phyloP scores from a whole-genome alignment of 495 filamentous ascomycete species.

The Talaromyces proteolyticus region DNA sequence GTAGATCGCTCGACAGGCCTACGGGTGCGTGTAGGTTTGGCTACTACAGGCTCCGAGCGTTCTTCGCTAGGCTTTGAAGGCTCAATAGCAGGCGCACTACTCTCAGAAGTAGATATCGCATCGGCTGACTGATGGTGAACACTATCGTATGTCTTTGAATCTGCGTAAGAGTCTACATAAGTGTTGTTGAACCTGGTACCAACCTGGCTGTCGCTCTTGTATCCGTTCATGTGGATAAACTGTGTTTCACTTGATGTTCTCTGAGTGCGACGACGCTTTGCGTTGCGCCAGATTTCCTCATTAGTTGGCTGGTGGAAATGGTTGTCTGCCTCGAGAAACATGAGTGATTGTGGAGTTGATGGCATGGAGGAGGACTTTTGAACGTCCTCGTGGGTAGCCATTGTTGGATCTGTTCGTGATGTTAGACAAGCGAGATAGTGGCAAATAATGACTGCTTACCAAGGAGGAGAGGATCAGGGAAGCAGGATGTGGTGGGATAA shows the following conservation, averaged over 20 bases:
- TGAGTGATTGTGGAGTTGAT: slow-evolving; percentile 4
- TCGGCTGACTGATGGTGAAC: slow-evolving; percentile 1
- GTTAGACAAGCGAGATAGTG: neutral
- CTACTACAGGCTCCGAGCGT: neutral
- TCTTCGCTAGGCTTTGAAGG: slow-evolving; percentile 3
- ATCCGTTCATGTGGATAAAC: slow-evolving; percentile 8
- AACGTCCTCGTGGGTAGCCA: slow-evolving; percentile 5
- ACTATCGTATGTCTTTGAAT: slow-evolving; percentile 3
- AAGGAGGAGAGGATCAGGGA: neutral
- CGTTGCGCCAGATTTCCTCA: slow-evolving; percentile 4
- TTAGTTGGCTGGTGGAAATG: neutral
- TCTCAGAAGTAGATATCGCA: neutral
- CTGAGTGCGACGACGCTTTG: slow-evolving; percentile 21
- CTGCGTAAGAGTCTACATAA: slow-evolving; percentile 5
- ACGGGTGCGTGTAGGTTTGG: neutral
- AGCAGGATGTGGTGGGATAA: too few species aligned
- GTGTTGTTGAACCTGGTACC: slow-evolving; percentile 6
- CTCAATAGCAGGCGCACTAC: neutral
- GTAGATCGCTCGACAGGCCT: slow-evolving; percentile 3
- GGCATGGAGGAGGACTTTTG: slow-evolving; percentile 8
- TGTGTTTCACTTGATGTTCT: slow-evolving; percentile 4
- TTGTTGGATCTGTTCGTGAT: neutral
- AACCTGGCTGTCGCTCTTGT: slow-evolving; percentile 8
- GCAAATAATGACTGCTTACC: neutral
- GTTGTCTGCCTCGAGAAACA: slow-evolving; percentile 4